Percentiles rank a stretch among this genome's conserved stretches.
These are phyloP conservation scores for Rhodotorula babjevae DNA, from an alignment of 768 basidiomycete genomes.

Conservation along the genomic window DNA sequence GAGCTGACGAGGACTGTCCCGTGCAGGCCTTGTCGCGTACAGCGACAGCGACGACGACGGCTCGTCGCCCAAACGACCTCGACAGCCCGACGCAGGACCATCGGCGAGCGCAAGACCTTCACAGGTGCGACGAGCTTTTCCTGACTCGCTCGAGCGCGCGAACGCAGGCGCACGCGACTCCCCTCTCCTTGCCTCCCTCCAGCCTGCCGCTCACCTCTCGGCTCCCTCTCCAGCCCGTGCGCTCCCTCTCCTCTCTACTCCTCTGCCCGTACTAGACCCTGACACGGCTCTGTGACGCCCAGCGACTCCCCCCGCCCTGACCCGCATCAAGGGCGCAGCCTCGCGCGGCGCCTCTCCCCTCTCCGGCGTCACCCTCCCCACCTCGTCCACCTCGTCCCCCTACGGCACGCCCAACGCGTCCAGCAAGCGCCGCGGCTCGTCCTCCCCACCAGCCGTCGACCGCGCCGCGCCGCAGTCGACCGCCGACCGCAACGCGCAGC, in stretches of 20 bases:
- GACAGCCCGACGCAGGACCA: background rate
- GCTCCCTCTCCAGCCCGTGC: slow-evolving; percentile 24
- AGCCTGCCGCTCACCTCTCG: slow-evolving; percentile 1
- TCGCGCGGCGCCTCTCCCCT: background rate
- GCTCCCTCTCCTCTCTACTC: background rate
- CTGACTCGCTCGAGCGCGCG: background rate
- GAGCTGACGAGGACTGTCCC: too few species aligned
- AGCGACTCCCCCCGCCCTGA: background rate
- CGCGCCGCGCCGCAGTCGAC: background rate
- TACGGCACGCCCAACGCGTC: background rate
- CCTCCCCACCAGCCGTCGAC: slow-evolving; percentile 9
- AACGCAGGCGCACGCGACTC: slow-evolving; percentile 10
- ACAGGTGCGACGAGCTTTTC: background rate
- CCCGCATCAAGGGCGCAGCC: slow-evolving; percentile 14
- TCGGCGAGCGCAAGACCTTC: background rate
- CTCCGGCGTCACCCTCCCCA: slow-evolving; percentile 12
- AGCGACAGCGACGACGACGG: slow-evolving; percentile 19
- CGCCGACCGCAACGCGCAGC: background rate
- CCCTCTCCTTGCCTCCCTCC: background rate
- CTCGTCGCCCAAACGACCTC: too few species aligned
- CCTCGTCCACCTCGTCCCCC: slow-evolving; percentile 3
- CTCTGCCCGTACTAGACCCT: rapidly evolving
- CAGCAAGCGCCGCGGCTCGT: slow-evolving; percentile 10
- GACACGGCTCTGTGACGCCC: too few species aligned
- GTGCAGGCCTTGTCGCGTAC: slow-evolving; percentile 28